These are phyloP conservation scores for Aspergillus steynii DNA, from an alignment of 495 filamentous ascomycete genomes.

Conservation along the genomic window DNA sequence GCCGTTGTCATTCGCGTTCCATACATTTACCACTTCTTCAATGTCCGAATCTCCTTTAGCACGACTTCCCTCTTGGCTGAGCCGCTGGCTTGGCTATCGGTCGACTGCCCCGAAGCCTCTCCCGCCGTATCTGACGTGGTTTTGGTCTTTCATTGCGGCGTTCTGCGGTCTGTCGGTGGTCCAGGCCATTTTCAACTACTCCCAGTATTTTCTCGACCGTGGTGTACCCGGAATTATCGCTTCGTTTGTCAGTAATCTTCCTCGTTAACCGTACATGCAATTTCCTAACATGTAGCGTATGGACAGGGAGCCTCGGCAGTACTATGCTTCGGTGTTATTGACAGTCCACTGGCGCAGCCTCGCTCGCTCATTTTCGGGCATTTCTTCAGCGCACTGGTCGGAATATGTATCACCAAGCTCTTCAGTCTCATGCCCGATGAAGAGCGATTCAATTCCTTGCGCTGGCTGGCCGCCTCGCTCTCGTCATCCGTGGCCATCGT, in stretches of 20 bases:
- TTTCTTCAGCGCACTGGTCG: constrained; percentile 61
- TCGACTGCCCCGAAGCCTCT: constrained; percentile 26
- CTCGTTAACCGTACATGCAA: not conserved
- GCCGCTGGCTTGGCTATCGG: constrained; percentile 42
- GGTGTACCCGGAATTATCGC: constrained; percentile 36
- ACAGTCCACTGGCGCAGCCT: constrained; percentile 74
- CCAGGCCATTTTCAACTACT: constrained; percentile 36
- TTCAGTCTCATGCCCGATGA: constrained; percentile 56
- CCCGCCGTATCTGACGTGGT: constrained; percentile 22
- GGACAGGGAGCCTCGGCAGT: constrained; percentile 69
- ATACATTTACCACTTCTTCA: not conserved
- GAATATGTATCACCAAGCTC: constrained; percentile 65
- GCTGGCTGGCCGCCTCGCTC: constrained; percentile 68
- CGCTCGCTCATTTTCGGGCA: constrained; percentile 71
- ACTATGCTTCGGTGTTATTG: constrained; percentile 65
- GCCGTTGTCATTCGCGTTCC: not conserved
- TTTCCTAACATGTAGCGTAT: not conserved
- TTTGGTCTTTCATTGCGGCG: constrained; percentile 37
- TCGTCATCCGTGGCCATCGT: constrained; percentile 63
- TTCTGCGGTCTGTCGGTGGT: constrained; percentile 37
- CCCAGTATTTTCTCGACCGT: constrained; percentile 30
- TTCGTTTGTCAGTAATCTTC: constrained; percentile 29
- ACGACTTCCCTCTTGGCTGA: constrained; percentile 34
- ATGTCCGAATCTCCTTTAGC: constrained; percentile 14
- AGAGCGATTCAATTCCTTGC: constrained; percentile 48